phyloP scores from a whole-genome alignment of 805 yeast genomes.

The Naumovozyma castellii region DNA sequence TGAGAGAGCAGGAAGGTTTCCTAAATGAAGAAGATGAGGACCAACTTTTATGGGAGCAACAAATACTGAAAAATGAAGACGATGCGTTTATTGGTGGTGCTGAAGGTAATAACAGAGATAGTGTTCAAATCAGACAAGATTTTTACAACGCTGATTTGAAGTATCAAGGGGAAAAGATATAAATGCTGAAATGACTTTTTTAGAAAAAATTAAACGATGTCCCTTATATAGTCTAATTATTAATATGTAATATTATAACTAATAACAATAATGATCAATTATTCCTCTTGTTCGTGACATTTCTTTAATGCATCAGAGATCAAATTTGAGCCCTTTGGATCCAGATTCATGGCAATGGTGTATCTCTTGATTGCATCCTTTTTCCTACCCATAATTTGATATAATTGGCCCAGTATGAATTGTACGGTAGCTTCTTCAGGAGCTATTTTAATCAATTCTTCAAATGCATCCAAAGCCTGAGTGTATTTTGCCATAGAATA shows the following conservation, averaged over 20 bases:
- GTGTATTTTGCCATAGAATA: conserved; percentile 62
- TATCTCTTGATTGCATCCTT: conserved; percentile 75
- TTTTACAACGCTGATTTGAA: no score
- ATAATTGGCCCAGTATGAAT: conserved; percentile 76
- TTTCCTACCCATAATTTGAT: conserved; percentile 64
- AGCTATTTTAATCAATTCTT: conserved; percentile 60
- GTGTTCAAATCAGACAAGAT: not conserved
- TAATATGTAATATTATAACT: conserved; percentile 3
- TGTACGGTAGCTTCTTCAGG: conserved; percentile 96
- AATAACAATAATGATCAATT: not conserved
- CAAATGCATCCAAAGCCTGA: conserved; percentile 67
- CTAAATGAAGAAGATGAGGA: conserved; percentile 26
- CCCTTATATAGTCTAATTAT: no score
- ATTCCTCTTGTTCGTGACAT: conserved; percentile 23
- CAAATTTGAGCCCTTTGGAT: conserved; percentile 84
- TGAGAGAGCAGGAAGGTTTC: conserved; percentile 37
- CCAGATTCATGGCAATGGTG: conserved; percentile 81
- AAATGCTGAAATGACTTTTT: no score
- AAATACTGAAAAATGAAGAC: conserved; percentile 12
- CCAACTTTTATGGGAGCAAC: conserved; percentile 25
- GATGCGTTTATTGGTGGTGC: not conserved
- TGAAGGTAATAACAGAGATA: not conserved
- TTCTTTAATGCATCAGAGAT: conserved; percentile 76
- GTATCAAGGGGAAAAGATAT: no score
- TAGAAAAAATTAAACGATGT: no score